Percentiles rank a stretch among this genome's conserved stretches.
Evolutionary conservation across 2,329 filamentous ascomycete species (phyloP).

Genomic region (Xylariaceae sp.): DNA sequence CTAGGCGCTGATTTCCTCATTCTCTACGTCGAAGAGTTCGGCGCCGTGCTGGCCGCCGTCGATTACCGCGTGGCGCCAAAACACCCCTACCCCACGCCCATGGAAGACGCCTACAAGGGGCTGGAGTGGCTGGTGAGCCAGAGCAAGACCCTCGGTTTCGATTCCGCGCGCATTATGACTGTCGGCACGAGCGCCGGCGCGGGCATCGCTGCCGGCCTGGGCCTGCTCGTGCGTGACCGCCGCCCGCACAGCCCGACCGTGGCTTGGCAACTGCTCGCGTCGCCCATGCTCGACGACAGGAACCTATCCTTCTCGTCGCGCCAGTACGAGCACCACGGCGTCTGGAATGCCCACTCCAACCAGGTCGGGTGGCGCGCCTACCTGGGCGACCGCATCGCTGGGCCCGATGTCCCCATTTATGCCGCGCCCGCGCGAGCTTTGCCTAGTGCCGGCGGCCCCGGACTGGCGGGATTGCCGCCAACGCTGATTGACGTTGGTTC

Average conservation of each 20-base stretch:
- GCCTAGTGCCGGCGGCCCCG: not conserved
- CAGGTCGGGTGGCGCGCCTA: not conserved
- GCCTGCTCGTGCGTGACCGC: not conserved
- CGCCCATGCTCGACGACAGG: constrained; percentile 4
- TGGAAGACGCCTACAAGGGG: constrained; percentile 3
- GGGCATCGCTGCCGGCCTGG: not conserved
- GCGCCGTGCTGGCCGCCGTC: not conserved
- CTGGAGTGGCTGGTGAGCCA: not conserved
- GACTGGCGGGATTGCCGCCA: not conserved
- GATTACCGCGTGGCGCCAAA: constrained; percentile 3
- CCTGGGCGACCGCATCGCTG: not conserved
- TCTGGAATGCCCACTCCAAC: not conserved
- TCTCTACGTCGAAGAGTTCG: not conserved
- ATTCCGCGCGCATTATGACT: constrained; percentile 1
- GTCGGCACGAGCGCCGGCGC: not conserved
- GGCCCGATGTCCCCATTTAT: not conserved
- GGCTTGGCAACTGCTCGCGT: not conserved
- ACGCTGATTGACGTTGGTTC: constrained; percentile 3
- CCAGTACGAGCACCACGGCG: not conserved
- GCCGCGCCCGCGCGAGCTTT: not conserved
- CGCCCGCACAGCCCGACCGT: not conserved
- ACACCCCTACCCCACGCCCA: not conserved
- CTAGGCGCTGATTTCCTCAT: not conserved
- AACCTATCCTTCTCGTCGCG: not conserved
- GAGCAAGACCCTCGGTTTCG: not conserved